A percentile compares a stretch with the other conserved stretches of the same genome.
phyloP scores from a whole-genome alignment of 306 rosid species.

The Leucaena leucocephala region DNA sequence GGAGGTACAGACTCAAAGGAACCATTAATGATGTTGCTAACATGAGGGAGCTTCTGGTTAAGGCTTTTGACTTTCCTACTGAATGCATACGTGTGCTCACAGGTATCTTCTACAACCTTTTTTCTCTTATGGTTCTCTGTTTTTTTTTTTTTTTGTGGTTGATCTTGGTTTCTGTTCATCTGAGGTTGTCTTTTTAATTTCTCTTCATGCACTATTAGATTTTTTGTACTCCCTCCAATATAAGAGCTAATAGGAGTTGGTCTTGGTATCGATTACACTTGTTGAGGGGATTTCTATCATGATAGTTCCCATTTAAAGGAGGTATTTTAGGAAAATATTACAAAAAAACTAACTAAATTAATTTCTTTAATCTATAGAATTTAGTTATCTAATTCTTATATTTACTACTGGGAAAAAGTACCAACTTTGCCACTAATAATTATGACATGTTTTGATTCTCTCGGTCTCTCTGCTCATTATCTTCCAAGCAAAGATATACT shows the following conservation, averaged over 20 bases:
- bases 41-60: slow-evolving; percentile 57
- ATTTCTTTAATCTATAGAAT: too few species aligned
- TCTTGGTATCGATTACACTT: too few species aligned
- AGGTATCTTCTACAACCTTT: slow-evolving; percentile 48
- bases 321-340: too few species aligned
- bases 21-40: slow-evolving; percentile 60
- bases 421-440: neutral
- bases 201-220: neutral
- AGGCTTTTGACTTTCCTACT: slow-evolving; percentile 46
- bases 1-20: slow-evolving; percentile 57
- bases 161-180: neutral
- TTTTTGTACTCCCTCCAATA: too few species aligned
- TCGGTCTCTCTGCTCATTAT: neutral
- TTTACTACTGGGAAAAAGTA: neutral
- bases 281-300: too few species aligned
- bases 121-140: neutral
- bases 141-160: neutral
- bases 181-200: neutral
- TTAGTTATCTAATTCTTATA: too few species aligned
- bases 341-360: too few species aligned
- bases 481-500: neutral
- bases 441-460: too few species aligned
- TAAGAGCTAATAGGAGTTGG: too few species aligned
- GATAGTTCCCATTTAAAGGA: too few species aligned
- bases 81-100: slow-evolving; percentile 63